Evolutionary conservation across 768 basidiomycete species (phyloP), one percentile per base, ranked within the genome.

Genomic region (Coprinellus micaceus): DNA sequence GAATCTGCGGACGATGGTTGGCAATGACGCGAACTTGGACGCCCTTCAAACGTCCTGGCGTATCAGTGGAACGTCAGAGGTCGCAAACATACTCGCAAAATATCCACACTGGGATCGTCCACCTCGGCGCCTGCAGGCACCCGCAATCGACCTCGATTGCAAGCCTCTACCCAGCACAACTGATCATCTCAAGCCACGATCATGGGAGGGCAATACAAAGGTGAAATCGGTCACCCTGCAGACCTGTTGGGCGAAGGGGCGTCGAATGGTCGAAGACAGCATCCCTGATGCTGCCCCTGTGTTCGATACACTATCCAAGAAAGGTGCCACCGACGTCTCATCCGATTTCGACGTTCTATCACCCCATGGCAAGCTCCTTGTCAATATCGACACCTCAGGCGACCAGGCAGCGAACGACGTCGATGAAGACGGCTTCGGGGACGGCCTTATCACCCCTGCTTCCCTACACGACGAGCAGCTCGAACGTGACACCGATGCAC

Each of bases 41-140:
- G 24, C 63, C 0, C 50, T 58, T 17, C 69, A 72, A 50, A 60
- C 73, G 7, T 59, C 44, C 1, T 33, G 4, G 22, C 66, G 71
- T 5, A 43, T 70, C 10, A 62, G 65, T 10, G 67, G 67, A 5
- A 63, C 69, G 0, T 65, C 64, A 0, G 68, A 74, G 33, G 63
- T 68, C 4, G 48, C 63, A 0, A 68, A 61, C 25, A 75, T 76
- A 15, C 66, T 74, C 9, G 68, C 64, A 0, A 46, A 63, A 50
- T 60, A 68, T 50, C 73, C 72, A 1, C 59, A 74, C 1, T 76
- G 74, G 73, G 74, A 74, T 50, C 61, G 64, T 1, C 52, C 60
- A 1, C 69, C 71, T 17, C 67, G 66, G 2, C 64, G 67, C 0
- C 64, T 76, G 3, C 61, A 63, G 17, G 45, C 72, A 1, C 68